Evolutionary conservation across 441 rosid genomes (phyloP), one percentile per base, ranked within the genome.

Genomic region (Pelargonium cotyledonis): DNA sequence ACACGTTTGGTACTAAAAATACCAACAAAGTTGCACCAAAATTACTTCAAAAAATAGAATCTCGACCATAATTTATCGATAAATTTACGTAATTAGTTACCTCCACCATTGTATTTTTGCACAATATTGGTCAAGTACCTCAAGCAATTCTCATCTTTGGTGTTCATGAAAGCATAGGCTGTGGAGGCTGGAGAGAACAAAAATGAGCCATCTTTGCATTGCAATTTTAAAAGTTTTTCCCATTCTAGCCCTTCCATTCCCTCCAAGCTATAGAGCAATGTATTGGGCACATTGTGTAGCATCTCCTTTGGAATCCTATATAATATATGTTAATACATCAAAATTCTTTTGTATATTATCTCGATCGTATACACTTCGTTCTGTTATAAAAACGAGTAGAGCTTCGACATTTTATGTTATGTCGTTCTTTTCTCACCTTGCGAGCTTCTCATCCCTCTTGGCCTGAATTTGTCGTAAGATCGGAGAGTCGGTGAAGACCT

Each of bases 171-270:
- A 5, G 98, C 98, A 67, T 78, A 92, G 69, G 99, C 98, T 18
- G 98, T 92, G 77, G 98, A 87, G 63, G 99, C 81, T 65, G 98
- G 98, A 69, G 97, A 95, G 75, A 85, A 89, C 76, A 95, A 81
- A 77, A 95, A 88, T n/a, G 97, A 95, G 38, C 99, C 99, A 53
- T 95, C 89, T 75, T 70, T 46, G 75, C 82, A 75, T 77, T 86
- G 97, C 75, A 95, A 77, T 68, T 84, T 86, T 65, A 90, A 76
- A 19, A 95, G 95, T 77, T 80, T 85, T 68, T 85, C 83, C 99
- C 97, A 95, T 49, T 92, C 85, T 65, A 90, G 72, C 58, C 76
- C 89, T 57, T 69, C 73, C 92, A 92, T 85, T 65, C 97, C 98
- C 76, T 92, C 99, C 79, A 95, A 83, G 82, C 97, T 95, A 74